phyloP scores from a whole-genome alignment of 768 basidiomycete genomes.

The Zangia roseola region DNA sequence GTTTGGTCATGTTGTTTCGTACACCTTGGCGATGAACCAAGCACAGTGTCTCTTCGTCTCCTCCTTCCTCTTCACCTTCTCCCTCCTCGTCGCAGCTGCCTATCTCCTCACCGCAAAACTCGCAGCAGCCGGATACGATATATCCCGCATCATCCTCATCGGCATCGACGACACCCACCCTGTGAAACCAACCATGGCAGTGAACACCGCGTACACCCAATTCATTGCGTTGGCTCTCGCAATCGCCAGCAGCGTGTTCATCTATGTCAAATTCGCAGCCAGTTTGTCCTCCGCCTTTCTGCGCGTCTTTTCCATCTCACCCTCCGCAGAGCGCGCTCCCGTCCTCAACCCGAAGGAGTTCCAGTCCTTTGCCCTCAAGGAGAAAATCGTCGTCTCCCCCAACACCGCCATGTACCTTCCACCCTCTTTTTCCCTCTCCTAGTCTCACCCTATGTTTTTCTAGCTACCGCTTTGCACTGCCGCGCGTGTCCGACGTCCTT shows the following conservation, averaged over 20 bases:
- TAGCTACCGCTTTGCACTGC: conserved; percentile 92
- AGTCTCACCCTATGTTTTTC: not conserved
- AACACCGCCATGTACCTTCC: conserved; percentile 88
- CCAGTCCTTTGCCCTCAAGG: conserved; percentile 76
- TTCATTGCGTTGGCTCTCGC: conserved; percentile 53
- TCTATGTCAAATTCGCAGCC: conserved; percentile 53
- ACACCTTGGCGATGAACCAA: conserved; percentile 36
- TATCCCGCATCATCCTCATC: conserved; percentile 60
- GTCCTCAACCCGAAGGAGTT: conserved; percentile 74
- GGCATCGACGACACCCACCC: conserved; percentile 38
- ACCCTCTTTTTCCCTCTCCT: not conserved
- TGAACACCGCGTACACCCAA: conserved; percentile 34
- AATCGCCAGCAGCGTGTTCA: conserved; percentile 44
- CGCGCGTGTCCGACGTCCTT: conserved; percentile 69
- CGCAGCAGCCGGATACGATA: conserved; percentile 53
- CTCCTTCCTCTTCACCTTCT: conserved; percentile 49
- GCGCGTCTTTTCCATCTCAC: conserved; percentile 1
- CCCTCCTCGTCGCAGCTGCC: conserved; percentile 45
- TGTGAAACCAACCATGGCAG: conserved; percentile 12
- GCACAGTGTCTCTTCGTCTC: conserved; percentile 54
- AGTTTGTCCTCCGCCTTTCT: conserved; percentile 31
- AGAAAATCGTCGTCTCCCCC: conserved; percentile 84
- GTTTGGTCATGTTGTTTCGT: conserved; percentile 8
- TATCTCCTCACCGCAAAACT: conserved; percentile 45
- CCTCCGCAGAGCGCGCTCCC: conserved; percentile 56